These are phyloP conservation scores for Sugiyamaella xylanicola DNA, from an alignment of 1,139 yeast genomes.

Conservation along the genomic window DNA sequence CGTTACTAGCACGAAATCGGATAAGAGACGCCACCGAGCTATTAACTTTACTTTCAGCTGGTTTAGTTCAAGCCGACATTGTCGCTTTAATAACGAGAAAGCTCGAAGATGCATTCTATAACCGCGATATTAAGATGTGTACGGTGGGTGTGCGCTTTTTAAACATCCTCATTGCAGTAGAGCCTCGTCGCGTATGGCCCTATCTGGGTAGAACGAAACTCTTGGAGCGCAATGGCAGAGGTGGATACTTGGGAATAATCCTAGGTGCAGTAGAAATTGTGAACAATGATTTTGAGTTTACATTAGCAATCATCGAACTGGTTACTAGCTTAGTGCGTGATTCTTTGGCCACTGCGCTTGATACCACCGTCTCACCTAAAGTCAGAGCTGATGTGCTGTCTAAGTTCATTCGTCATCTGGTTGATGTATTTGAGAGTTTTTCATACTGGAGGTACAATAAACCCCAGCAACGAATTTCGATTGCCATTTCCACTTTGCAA, in stretches of 20 bases:
- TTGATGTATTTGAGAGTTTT: conserved; percentile 74
- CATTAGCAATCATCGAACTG: conserved; percentile 59
- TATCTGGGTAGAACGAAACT: conserved; percentile 68
- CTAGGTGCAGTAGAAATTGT: conserved; percentile 77
- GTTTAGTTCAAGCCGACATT: conserved; percentile 67
- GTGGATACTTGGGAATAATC: conserved; percentile 64
- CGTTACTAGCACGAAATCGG: conserved; percentile 40
- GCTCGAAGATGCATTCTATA: conserved; percentile 67
- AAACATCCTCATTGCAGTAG: conserved; percentile 50
- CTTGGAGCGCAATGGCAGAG: conserved; percentile 65
- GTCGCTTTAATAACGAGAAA: conserved; percentile 62
- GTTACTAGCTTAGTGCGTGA: conserved; percentile 57
- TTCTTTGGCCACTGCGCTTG: conserved; percentile 49
- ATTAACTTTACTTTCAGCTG: conserved; percentile 55
- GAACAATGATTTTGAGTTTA: conserved; percentile 65
- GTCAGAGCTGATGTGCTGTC: conserved; percentile 58
- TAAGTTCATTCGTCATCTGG: conserved; percentile 58
- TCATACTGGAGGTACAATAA: conserved; percentile 65
- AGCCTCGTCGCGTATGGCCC: conserved; percentile 77
- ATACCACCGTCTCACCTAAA: conserved; percentile 43
- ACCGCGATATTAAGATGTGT: conserved; percentile 53
- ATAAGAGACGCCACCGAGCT: conserved; percentile 47
- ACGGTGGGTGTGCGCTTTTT: conserved; percentile 56
- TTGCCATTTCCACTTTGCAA: conserved; percentile 60
- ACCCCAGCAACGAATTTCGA: conserved; percentile 59